Percentiles rank a stretch among this genome's conserved stretches.
These are phyloP conservation scores for Thalassiosira exigua DNA, from an alignment of 352 stramenopile species.

Conservation along the genomic window DNA sequence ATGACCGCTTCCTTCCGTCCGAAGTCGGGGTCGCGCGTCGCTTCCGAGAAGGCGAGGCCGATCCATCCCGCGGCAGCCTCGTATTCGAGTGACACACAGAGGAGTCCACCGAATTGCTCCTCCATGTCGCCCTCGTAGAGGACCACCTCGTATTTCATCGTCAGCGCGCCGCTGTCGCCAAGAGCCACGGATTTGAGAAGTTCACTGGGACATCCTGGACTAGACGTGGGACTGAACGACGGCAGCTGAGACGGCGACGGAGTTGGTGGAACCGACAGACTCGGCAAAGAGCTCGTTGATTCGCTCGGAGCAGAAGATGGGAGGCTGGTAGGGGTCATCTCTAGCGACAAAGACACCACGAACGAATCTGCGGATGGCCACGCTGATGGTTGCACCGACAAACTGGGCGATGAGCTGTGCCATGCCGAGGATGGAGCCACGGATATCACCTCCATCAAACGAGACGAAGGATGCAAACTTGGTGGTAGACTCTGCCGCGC, in stretches of 20 bases:
- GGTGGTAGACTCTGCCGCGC: neutral
- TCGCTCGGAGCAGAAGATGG: conserved; percentile 9
- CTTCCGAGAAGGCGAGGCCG: conserved; percentile 43
- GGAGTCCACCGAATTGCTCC: conserved; percentile 20
- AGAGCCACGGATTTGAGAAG: conserved; percentile 36
- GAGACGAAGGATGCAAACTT: no score
- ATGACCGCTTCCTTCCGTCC: conserved; percentile 59
- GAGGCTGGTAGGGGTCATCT: neutral
- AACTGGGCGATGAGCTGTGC: neutral
- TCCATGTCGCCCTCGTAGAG: conserved; percentile 13
- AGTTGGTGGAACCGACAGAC: conserved; percentile 13
- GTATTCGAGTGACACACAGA: conserved; percentile 54
- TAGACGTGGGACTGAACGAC: conserved; percentile 33
- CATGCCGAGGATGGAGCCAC: neutral
- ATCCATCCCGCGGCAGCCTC: conserved; percentile 47
- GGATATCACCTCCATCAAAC: no score
- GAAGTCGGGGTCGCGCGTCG: conserved; percentile 45
- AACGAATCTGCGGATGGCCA: neutral
- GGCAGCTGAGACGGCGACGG: conserved; percentile 17
- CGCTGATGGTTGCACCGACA: neutral
- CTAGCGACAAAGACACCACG: neutral
- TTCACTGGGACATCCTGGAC: conserved; percentile 41
- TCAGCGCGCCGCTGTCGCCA: conserved; percentile 31
- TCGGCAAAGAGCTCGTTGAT: conserved; percentile 10
- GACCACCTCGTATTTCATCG: conserved; percentile 47